These are phyloP conservation scores for Calonectria hongkongensis DNA, from an alignment of 2,329 filamentous ascomycete genomes.

Conservation along the genomic window DNA sequence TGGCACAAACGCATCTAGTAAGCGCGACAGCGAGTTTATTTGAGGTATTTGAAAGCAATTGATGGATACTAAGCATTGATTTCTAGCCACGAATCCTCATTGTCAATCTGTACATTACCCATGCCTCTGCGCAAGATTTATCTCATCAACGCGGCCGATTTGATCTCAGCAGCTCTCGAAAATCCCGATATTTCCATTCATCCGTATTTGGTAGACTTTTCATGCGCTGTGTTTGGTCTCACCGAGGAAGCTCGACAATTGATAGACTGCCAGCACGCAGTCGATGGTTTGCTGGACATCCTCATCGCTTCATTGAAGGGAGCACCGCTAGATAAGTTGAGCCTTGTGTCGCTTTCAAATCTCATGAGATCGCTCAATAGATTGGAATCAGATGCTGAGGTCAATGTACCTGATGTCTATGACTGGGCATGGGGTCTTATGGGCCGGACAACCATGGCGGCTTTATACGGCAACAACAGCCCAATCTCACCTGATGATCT, in stretches of 20 bases:
- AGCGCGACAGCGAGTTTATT: background rate
- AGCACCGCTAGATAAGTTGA: conserved; percentile 40
- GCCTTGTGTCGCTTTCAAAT: conserved; percentile 24
- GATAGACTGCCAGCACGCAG: background rate
- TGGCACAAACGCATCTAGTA: conserved; percentile 40
- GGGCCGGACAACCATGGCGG: conserved; percentile 61
- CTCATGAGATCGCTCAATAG: conserved; percentile 31
- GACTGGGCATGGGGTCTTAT: conserved; percentile 62
- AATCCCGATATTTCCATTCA: conserved; percentile 65
- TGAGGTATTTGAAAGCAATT: too few relatives aligned
- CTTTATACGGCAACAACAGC: conserved; percentile 66
- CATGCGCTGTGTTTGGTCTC: conserved; percentile 34
- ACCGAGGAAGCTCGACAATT: conserved; percentile 21
- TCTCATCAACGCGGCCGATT: conserved; percentile 61
- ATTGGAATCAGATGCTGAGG: background rate
- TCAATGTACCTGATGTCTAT: conserved; percentile 58
- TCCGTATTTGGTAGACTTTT: conserved; percentile 60
- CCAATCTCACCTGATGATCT: conserved; percentile 56
- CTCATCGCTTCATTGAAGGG: conserved; percentile 39
- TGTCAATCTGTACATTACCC: conserved; percentile 65
- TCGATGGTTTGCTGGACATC: conserved; percentile 28
- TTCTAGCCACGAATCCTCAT: conserved; percentile 42
- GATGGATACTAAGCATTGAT: background rate
- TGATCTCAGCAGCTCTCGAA: conserved; percentile 62
- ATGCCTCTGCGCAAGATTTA: conserved; percentile 66